Evolutionary conservation across 2,329 filamentous ascomycete species (phyloP).

Genomic region (Lecanicillium sp.): DNA sequence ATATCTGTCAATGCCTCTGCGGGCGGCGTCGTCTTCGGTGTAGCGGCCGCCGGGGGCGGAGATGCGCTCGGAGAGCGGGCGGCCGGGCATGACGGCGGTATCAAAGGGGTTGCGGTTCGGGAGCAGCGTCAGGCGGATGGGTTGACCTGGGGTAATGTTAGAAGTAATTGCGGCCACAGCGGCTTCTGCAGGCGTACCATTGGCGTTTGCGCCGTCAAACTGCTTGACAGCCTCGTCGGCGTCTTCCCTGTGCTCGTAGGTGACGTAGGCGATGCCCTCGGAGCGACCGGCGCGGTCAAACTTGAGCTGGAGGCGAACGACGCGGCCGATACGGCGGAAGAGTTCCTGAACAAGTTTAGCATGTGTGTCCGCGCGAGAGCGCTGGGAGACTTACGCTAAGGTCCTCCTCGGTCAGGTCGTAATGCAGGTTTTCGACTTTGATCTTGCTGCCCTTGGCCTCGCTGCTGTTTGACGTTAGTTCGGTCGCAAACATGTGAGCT

Average conservation of each 20-base stretch:
- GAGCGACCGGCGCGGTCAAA: conserved; percentile 89
- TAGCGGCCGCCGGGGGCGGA: conserved; percentile 46
- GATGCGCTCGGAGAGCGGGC: conserved; percentile 56
- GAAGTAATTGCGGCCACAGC: background rate
- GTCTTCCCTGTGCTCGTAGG: conserved; percentile 65
- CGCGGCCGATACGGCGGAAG: conserved; percentile 70
- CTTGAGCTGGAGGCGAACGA: conserved; percentile 61
- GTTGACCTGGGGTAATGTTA: conserved; percentile 52
- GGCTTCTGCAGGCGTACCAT: conserved; percentile 48
- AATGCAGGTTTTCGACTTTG: conserved; percentile 85
- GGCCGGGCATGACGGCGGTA: conserved; percentile 47
- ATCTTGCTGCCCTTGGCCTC: conserved; percentile 60
- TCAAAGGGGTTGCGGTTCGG: conserved; percentile 54
- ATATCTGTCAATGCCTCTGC: conserved; percentile 72
- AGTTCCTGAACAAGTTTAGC: conserved; percentile 54
- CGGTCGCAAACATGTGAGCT: conserved; percentile 17
- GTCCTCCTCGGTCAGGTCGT: conserved; percentile 81
- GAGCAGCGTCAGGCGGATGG: conserved; percentile 67
- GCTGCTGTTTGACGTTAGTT: conserved; percentile 29
- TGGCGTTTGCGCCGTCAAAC: conserved; percentile 86
- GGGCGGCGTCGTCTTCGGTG: conserved; percentile 51
- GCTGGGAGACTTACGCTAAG: conserved; percentile 54
- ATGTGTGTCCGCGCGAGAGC: background rate
- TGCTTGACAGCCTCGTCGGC: conserved; percentile 69
- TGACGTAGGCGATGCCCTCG: conserved; percentile 77